phyloP scores from a whole-genome alignment of 2,329 filamentous ascomycete species.

The Beauveria sp. region DNA sequence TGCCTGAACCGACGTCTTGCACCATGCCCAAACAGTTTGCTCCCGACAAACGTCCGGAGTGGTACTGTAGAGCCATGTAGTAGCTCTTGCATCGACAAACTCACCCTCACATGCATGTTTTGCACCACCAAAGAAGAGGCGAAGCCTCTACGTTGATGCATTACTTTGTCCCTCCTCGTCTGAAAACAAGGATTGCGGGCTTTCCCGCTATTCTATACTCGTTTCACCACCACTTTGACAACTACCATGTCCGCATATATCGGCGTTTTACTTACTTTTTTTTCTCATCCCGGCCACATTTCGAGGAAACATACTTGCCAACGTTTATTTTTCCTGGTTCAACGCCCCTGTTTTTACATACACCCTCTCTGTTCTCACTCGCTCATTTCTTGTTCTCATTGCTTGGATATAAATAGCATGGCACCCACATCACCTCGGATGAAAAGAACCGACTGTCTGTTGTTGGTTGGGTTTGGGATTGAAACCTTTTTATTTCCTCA shows the following conservation, averaged over 20 bases:
- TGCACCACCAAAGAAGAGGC: not conserved
- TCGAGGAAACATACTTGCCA: not conserved
- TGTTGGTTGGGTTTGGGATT: not conserved
- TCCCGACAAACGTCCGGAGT: conserved; percentile 1
- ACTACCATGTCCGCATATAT: not conserved
- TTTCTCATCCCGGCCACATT: not conserved
- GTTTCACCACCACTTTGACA: not conserved
- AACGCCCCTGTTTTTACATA: not conserved
- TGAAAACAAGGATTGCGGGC: not conserved
- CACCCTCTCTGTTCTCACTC: not conserved
- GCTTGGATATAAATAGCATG: conserved; percentile 1
- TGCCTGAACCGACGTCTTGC: not conserved
- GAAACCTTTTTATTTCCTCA: not conserved
- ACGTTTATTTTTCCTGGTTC: not conserved
- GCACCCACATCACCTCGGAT: not conserved
- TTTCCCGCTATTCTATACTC: not conserved
- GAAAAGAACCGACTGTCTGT: not conserved
- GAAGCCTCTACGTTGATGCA: not conserved
- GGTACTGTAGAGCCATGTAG: not conserved
- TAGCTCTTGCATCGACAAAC: not conserved
- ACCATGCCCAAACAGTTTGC: conserved; percentile 2
- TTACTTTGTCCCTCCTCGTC: not conserved
- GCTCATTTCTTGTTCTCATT: not conserved
- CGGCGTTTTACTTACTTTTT: conserved; percentile 2
- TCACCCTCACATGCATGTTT: not conserved